Evolutionary conservation across 805 yeast genomes (phyloP), one percentile per base, ranked within the genome.

Genomic region (Vanderwaltozyma tropicalis): DNA sequence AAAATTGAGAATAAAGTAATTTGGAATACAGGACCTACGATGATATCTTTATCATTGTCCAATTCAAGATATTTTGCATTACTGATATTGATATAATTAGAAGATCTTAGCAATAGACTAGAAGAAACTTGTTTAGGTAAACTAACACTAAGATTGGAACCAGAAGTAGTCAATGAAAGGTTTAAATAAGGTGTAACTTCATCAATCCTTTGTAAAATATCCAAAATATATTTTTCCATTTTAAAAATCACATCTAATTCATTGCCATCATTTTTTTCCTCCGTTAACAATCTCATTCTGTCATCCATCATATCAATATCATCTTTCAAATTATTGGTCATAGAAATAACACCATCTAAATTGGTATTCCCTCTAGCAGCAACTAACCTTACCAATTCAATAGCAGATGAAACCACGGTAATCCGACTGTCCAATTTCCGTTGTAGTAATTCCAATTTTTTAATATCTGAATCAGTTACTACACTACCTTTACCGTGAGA

Each of bases 101-200:
- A 64, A 0, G 89, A 81, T 43, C 76, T 80, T n/a, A 82, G 56
- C 28, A 79, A 61, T 35, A 78, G 55, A 2, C 80, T 80, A 2
- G 85, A 85, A 0, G 85, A 79, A 4, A 78, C 68, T 17, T 65
- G 61, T 20, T 67, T 65, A 7, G 76, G 69, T 38, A 76, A 52
- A 1, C 71, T 57, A 0, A 73, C 68, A 28, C 67, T 65, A 35
- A 79, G 52, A 41, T 69, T 76, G 3, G 80, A 78, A 0, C 88
- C 88, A 9, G 81, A 74, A 1, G 88, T 78, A 1, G 78, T 69
- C 31, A 82, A 54, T 0, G 88, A 73, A 6, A 82, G 60, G 41
- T 75, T 76, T 13, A 83, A 66, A 22, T 80, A 63, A 1, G 92
- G 92, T 21, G 82, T 73, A 0, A 80, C 68, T 38, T 76, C 80